A percentile compares a stretch with the other conserved stretches of the same genome.
Conservation (phyloP, 2,329 filamentous ascomycete species). For the Cordyceps cicadae region DNA sequence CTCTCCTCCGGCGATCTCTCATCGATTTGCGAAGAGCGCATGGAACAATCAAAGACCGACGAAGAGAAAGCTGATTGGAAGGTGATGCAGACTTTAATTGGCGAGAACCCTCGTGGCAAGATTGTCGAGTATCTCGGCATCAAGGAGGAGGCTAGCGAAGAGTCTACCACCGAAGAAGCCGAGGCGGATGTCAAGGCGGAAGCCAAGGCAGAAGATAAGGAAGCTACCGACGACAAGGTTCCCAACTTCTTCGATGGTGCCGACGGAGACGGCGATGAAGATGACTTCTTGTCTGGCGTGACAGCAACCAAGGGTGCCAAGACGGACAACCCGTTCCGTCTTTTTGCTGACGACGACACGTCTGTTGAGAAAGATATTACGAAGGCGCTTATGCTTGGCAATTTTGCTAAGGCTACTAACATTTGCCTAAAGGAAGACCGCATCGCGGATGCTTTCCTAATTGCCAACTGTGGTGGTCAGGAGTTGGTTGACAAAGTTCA, state of each 20-base stretch:
- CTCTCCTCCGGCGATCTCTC: constrained; percentile 69
- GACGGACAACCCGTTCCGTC: constrained; percentile 88
- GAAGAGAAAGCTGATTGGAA: constrained; percentile 96
- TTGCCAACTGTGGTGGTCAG: constrained; percentile 92
- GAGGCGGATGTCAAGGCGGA: constrained; percentile 15
- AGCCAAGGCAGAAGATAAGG: constrained; percentile 15
- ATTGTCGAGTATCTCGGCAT: constrained; percentile 91
- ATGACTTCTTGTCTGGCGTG: constrained; percentile 79
- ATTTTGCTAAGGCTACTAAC: constrained; percentile 84
- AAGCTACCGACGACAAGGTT: constrained; percentile 37
- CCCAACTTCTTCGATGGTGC: constrained; percentile 73
- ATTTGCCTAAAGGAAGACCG: constrained; percentile 82
- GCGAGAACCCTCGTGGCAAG: constrained; percentile 74
- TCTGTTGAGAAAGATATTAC: constrained; percentile 81
- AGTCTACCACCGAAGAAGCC: constrained; percentile 28
- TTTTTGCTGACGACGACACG: constrained; percentile 78
- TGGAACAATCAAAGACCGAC: constrained; percentile 66
- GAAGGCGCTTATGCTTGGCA: constrained; percentile 75
- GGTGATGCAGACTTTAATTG: constrained; percentile 81
- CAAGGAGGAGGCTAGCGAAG: constrained; percentile 50
- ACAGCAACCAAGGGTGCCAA: constrained; percentile 84
- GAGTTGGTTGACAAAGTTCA: constrained; percentile 92
- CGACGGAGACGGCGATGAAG: constrained; percentile 57
- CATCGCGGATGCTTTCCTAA: constrained; percentile 93
- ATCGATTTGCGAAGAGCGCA: constrained; percentile 71